Evolutionary conservation across 176 grass and related monocot genomes (phyloP), one percentile per base, ranked within the genome.

Genomic region (Cocos nucifera): DNA sequence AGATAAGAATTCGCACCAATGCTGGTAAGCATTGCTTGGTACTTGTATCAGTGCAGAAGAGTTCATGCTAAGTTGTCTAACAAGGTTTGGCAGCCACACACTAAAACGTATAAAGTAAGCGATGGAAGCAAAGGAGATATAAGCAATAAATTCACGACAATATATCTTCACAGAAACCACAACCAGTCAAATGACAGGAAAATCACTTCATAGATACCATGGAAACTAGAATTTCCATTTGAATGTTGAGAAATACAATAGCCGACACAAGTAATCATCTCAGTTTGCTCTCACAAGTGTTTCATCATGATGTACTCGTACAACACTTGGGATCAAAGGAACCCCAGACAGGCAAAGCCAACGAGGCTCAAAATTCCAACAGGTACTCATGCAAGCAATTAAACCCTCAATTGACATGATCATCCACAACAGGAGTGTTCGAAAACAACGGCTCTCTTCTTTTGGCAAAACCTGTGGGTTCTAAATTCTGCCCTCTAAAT

Each of bases 391-490:
- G 66, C 22, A 15, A 20, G 29, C 74, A 17, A 70, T 18, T 19
- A 17, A 56, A 44, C 69, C 69, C 64, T 97, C 75, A 91, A 75
- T 97, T 87, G 9, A 63, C 69, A 63, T 80, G 87, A 77, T 88
- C 92, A 64, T 97, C 87, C 61, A 67, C 69, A 60, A 75, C 17
- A 61, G 90, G 87, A 59, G 80, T 79, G 64, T 71, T 88, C 0
- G 71, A 58, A 77, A 80, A 97, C 57, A 91, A 63, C 23, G 72
- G 4, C 1, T 91, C 92, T 63, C 92, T 82, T 79, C 85, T 85
- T 74, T 91, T 97, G 56, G 79, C 72, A 52, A 97, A 97, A 63
- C 87, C 91, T 55, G 86, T 64, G 61, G 91, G 78, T 39, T 96
- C 91, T 74, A 87, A 74, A 53, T 75, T 86, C 75, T 88, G 91